phyloP scores from a whole-genome alignment of 306 rosid species.

The Begonia fuchsioides region DNA sequence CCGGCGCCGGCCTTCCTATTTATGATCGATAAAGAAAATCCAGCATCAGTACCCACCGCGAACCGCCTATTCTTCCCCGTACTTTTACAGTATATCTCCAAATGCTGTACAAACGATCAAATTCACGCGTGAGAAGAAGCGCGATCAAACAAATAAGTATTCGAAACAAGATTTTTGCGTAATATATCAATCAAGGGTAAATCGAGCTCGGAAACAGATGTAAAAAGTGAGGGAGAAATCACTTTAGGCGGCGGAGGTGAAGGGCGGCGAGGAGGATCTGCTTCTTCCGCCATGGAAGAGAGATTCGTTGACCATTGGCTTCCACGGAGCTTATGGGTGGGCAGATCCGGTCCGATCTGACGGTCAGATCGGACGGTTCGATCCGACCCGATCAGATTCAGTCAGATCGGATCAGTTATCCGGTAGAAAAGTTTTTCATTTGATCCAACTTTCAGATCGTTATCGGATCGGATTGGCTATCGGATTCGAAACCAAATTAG shows the following conservation, averaged over 20 bases:
- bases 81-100: conserved; percentile 48
- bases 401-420: too few relatives aligned
- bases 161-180: too few relatives aligned
- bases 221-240: neutral
- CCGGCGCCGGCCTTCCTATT: conserved; percentile 28
- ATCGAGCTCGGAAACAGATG: neutral
- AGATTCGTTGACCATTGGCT: neutral
- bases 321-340: too few relatives aligned
- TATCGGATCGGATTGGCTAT: too few relatives aligned
- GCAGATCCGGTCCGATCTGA: too few relatives aligned
- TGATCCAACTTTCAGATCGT: too few relatives aligned
- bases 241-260: neutral
- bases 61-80: conserved; percentile 59
- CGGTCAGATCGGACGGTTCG: too few relatives aligned
- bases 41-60: conserved; percentile 52
- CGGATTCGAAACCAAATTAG: too few relatives aligned
- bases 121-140: neutral
- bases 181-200: neutral
- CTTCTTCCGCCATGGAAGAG: conserved; percentile 2
- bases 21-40: conserved; percentile 40
- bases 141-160: neutral
- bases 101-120: conserved; percentile 16
- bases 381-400: too few relatives aligned
- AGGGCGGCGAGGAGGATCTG: neutral
- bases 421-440: too few relatives aligned